Conservation (phyloP, 2,329 filamentous ascomycete species). For the Cladosporium sp. region DNA sequence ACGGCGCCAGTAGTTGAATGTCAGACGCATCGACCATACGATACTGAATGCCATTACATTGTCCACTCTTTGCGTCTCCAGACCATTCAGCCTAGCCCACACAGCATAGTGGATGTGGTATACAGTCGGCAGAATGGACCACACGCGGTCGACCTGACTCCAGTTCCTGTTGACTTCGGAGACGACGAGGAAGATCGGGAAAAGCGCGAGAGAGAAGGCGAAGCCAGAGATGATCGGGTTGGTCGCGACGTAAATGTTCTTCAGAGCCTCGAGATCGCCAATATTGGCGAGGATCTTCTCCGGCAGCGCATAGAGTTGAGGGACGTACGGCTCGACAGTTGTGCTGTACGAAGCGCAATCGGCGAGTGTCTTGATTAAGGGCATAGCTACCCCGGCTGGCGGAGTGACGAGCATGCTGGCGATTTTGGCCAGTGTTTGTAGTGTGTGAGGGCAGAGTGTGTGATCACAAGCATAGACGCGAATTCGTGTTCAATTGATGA, state of each 20-base stretch:
- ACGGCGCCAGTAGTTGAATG: constrained; percentile 95
- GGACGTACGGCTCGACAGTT: constrained; percentile 76
- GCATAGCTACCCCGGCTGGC: constrained; percentile 20
- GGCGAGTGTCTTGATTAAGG: constrained; percentile 62
- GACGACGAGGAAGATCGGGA: constrained; percentile 68
- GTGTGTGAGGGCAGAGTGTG: not conserved
- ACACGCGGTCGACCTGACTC: constrained; percentile 91
- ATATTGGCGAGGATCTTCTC: constrained; percentile 54
- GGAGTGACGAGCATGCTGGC: constrained; percentile 22
- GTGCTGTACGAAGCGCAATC: constrained; percentile 76
- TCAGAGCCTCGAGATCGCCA: constrained; percentile 61
- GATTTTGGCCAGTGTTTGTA: not conserved
- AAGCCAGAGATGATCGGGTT: constrained; percentile 81
- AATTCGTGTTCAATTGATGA: not conserved
- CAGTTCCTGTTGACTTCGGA: constrained; percentile 91
- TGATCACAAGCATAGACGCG: not conserved
- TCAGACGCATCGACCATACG: constrained; percentile 72
- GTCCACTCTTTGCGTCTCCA: constrained; percentile 71
- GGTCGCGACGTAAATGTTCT: constrained; percentile 74
- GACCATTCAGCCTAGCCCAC: constrained; percentile 76
- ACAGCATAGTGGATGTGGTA: constrained; percentile 81
- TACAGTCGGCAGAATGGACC: constrained; percentile 84
- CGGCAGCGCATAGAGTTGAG: constrained; percentile 55
- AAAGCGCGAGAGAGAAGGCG: constrained; percentile 69
- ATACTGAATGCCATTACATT: constrained; percentile 68